Evolutionary conservation across 768 basidiomycete genomes (phyloP), one percentile per base, ranked within the genome.

Genomic region (Tulasnella sp.): DNA sequence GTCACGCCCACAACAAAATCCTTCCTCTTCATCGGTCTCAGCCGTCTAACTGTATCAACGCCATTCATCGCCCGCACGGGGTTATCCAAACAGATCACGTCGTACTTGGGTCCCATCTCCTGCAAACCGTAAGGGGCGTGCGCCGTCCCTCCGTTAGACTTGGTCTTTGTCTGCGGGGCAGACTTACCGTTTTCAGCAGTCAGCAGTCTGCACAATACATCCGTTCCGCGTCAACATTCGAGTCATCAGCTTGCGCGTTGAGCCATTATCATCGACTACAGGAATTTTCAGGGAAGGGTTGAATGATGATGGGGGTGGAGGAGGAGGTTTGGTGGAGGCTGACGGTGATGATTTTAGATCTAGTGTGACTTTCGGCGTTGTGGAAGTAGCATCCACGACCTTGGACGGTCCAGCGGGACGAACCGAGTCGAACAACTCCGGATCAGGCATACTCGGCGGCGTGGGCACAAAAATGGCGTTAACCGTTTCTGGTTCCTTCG

Each of bases 181-280:
- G 8, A 19, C 22, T 7, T 29, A 37, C 5, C n/a, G 54, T 14
- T 79, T 73, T 11, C 82, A 82, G 74, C 82, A 80, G 76, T 82
- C 82, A 25, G 82, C 82, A 37, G 71, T 75, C 64, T 78, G 77
- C 58, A 82, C 81, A 12, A 37, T 31, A 72, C 81, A 82, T 0
- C 82, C 82, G 14, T 82, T 76, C 0, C 81, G 80, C 17, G 77
- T 67, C 74, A 83, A 79, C 82, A 83, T 82, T 31, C 82, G 77
- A 12, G 76, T 38, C 82, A n/a, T 82, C 19, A 83, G 75, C 17
- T 77, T 76, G 19, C 82, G 79, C 25, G 82, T 83, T 31, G 82
- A 79, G 75, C 81, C 80, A 77, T 82, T 82, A 67, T 83, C 82
- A 64, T 82, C 82, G 64, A 82, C 78, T 11, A 82, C 78, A 3